Evolutionary conservation across 2,329 filamentous ascomycete species (phyloP), one percentile per base, ranked within the genome.

Genomic region (Diplodia intermedia): DNA sequence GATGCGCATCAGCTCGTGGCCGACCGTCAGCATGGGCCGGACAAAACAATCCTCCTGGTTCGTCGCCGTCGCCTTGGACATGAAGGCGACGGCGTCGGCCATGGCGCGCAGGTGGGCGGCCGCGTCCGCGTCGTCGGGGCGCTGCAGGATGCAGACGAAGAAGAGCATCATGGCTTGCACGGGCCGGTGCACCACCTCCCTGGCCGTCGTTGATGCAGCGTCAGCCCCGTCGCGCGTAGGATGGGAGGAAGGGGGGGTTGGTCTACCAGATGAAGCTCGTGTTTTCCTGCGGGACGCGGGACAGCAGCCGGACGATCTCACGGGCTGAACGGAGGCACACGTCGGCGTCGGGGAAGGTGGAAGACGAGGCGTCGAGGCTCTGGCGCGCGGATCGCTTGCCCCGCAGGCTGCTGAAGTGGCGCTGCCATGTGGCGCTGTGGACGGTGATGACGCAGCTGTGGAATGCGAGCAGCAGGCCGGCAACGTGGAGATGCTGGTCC

Each of bases 141-240:
- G 43, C 9, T 50, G 60, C n/a, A 63, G 29, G 7, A 63, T 47
- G 38, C 60, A 63, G 7, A 63, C 36, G 60, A 63, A 63, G 29
- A 63, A 49, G 3, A 63, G 47, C 60, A 63, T 50, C n/a, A 52
- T 33, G 1, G 60, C 60, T 15, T 63, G 60, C 18, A 50, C 43
- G 14, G 60, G 60, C 3, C 18, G 31, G n/a, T 63, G 60, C 3
- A 29, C 36, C 26, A 18, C 8, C 7, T 63, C 60, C 60, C 60
- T 14, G 15, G 18, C 0, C n/a, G 5, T n/a, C 3, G 4, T 26
- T 3, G 23, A 3, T 3, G 23, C 3, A 3, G 23, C 3, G 60
- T 52, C 12, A 50, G 26, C n/a, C 3, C 2, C 11, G n/a, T 12
- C 18, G 4, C 23, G 8, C 23, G 23, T 26, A 26, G 23, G 23